Conservation (phyloP, 2,329 filamentous ascomycete species). For the Fusarium buharicum region DNA sequence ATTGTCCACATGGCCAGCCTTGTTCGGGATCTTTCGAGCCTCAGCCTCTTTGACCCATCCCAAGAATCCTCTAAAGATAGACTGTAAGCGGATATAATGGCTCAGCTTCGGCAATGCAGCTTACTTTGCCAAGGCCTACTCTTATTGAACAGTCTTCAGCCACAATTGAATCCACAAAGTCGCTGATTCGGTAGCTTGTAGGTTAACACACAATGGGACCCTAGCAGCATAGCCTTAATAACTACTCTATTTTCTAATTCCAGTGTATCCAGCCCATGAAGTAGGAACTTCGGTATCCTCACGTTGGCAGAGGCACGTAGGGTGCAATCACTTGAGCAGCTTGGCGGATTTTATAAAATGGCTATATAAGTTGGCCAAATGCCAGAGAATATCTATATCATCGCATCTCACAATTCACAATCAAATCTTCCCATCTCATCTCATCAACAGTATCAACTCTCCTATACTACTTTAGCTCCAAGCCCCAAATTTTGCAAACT, state of each 20-base stretch:
- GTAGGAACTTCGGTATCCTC: neutral
- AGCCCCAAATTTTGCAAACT: neutral
- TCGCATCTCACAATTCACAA: neutral
- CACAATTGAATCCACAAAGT: neutral
- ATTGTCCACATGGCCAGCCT: neutral
- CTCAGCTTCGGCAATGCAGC: neutral
- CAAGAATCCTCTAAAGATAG: neutral
- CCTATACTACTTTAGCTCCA: neutral
- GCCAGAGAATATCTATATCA: neutral
- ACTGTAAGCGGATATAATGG: neutral
- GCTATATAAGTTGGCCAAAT: neutral
- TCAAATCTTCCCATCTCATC: neutral
- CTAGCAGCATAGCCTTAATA: too few species aligned
- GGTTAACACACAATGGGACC: neutral
- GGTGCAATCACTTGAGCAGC: too few species aligned
- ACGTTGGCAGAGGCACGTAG: too few species aligned
- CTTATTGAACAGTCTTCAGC: neutral
- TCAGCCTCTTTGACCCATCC: neutral
- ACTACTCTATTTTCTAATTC: too few species aligned
- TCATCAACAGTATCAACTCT: neutral
- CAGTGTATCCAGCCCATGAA: too few species aligned
- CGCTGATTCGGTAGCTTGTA: neutral
- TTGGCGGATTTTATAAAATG: too few species aligned
- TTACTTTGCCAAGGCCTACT: neutral
- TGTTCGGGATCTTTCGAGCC: neutral